Evolutionary conservation across 2,329 filamentous ascomycete species (phyloP).

Genomic region (Apiospora sp.): DNA sequence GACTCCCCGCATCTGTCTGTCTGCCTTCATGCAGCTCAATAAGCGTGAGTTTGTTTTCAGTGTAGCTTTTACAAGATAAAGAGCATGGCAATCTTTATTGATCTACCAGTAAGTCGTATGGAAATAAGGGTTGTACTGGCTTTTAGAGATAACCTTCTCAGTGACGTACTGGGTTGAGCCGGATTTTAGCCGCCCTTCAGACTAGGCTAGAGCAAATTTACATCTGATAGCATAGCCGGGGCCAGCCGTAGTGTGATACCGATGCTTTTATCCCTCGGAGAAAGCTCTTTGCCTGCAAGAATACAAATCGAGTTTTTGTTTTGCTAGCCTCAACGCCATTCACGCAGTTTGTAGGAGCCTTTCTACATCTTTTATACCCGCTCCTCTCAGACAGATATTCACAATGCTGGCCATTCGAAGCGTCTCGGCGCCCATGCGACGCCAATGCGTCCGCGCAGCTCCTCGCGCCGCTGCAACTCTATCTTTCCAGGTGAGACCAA

Average conservation of each 20-base stretch:
- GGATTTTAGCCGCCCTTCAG: conserved; percentile 5
- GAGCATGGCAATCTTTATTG: background rate
- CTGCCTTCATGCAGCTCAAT: background rate
- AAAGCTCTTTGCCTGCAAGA: conserved; percentile 19
- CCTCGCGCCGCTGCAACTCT: conserved; percentile 61
- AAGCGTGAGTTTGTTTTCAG: background rate
- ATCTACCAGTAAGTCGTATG: background rate
- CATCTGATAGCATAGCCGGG: conserved; percentile 21
- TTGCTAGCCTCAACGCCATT: conserved; percentile 19
- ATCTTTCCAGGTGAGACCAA: conserved; percentile 63
- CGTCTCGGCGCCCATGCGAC: conserved; percentile 76
- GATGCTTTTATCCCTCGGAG: conserved; percentile 20
- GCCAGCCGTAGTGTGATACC: conserved; percentile 12
- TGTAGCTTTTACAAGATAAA: background rate
- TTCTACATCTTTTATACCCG: conserved; percentile 31
- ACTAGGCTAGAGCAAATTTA: conserved; percentile 17
- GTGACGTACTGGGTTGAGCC: background rate
- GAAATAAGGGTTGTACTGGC: background rate
- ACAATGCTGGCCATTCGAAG: conserved; percentile 86
- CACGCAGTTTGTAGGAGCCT: conserved; percentile 17
- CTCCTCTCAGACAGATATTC: conserved; percentile 41
- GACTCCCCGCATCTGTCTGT: background rate
- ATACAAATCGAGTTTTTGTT: background rate
- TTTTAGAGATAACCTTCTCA: background rate
- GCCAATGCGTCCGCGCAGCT: conserved; percentile 79